Evolutionary conservation across 192 early-diverging fungal species (phyloP), one percentile per base, ranked within the genome.

Genomic region (Backusella westeae): DNA sequence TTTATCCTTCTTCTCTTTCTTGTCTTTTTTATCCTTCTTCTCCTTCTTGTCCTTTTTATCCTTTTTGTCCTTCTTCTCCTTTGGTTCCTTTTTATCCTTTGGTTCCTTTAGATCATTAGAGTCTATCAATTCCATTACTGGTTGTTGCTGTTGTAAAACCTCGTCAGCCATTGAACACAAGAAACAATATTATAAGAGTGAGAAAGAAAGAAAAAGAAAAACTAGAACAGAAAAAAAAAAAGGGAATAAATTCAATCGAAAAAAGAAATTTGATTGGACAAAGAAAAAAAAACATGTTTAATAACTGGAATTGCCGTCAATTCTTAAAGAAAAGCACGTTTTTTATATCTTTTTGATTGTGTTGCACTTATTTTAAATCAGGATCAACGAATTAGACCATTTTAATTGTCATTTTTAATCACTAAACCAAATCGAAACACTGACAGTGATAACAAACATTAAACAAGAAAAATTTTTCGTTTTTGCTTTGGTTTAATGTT

Each of bases 21-120:
- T 38, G 10, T 35, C 70, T 32, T 32, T 44, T 17, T 29, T 29
- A 12, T 44, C 41, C 21, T 44, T 44, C 39, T 26, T 29, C 0
- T 32, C 42, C 39, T 46, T 46, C 26, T 71, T 71, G 17, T 68
- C 67, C 26, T 71, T 71, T n/a, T 71, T 71, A 6, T 71, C 70
- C 42, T 71, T 49, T 29, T 71, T 71, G 2, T 71, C 70, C 41
- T 71, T 71, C 23, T 71, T 71, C 0, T 71, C 44, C 14, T 71
- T 49, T 49, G 41, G 41, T 12, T 70, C 69, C 21, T 70, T 70
- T 12, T n/a, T n/a, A 9, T 70, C 69, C 12, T 70, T 70, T 14
- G 36, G n/a, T 1, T 70, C 69, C 23, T 70, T 70, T 17, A 23
- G 21, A 17, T 70, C 26, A 17, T 70, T 69, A 12, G n/a, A 23